These are phyloP conservation scores for Aspergillus proliferans DNA, from an alignment of 2,329 filamentous ascomycete species.

Conservation along the genomic window DNA sequence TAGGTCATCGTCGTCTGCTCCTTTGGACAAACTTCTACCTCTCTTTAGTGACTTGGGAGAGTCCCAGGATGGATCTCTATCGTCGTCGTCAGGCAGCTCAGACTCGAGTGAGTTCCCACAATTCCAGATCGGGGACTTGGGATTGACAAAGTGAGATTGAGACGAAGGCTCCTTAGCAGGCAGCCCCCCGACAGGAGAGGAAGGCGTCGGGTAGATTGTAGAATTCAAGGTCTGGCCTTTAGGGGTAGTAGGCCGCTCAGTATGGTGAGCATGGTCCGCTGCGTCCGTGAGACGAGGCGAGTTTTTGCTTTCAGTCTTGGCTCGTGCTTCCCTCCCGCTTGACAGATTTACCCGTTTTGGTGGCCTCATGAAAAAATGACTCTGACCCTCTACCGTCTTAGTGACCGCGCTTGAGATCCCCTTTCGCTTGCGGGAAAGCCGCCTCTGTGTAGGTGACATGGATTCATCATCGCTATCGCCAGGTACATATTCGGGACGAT, in stretches of 20 bases:
- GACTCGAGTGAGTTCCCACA: background rate
- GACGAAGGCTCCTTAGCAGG: background rate
- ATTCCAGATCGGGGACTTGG: background rate
- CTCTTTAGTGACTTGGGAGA: background rate
- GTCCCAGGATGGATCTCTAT: background rate
- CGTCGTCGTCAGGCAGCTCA: background rate
- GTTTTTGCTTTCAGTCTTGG: no score
- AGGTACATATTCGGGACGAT: no score
- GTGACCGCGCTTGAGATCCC: no score
- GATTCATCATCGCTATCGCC: no score
- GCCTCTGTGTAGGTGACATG: no score
- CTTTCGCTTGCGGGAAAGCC: no score
- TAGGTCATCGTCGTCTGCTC: constrained; percentile 1
- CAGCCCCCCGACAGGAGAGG: background rate
- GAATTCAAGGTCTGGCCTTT: background rate
- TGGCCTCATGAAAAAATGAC: no score
- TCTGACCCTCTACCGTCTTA: no score
- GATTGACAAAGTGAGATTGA: background rate
- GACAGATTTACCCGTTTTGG: no score
- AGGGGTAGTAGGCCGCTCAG: background rate
- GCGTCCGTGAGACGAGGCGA: no score
- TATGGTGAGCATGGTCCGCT: background rate
- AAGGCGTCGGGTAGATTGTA: background rate
- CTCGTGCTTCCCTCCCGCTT: no score
- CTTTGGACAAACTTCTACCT: background rate